Conservation (phyloP, 1,139 yeast genomes). For the Candida gigantensis region DNA sequence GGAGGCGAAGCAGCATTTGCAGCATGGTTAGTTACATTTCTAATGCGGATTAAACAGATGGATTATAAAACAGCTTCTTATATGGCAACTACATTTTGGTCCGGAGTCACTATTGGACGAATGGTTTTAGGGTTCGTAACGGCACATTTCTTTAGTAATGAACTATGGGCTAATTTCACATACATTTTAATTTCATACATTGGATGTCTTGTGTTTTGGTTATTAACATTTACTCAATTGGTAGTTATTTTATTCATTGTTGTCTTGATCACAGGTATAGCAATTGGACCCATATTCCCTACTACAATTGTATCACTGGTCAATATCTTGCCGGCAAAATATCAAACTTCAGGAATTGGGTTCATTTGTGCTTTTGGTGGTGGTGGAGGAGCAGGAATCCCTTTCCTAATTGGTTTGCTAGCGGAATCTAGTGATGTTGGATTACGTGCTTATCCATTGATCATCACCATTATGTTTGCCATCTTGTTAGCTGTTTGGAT, state of each 20-base stretch:
- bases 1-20: slow-evolving; percentile 75
- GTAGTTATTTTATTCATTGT: slow-evolving; percentile 25
- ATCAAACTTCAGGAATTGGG: slow-evolving; percentile 72
- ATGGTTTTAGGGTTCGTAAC: slow-evolving; percentile 61
- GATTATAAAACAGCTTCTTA: slow-evolving; percentile 53
- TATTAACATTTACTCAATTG: slow-evolving; percentile 22
- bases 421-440: slow-evolving; percentile 41
- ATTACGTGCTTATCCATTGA: slow-evolving; percentile 34
- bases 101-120: slow-evolving; percentile 65
- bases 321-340: slow-evolving; percentile 58
- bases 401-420: slow-evolving; percentile 59
- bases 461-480: slow-evolving; percentile 28
- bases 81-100: slow-evolving; percentile 66
- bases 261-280: slow-evolving; percentile 61
- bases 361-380: slow-evolving; percentile 74
- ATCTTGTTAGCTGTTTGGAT: slow-evolving; percentile 32
- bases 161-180: slow-evolving; percentile 42
- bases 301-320: slow-evolving; percentile 69
- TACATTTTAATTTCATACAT: slow-evolving; percentile 30
- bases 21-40: slow-evolving; percentile 63
- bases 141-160: slow-evolving; percentile 46
- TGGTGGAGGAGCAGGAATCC: slow-evolving; percentile 74
- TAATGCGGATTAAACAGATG: slow-evolving; percentile 49
- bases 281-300: slow-evolving; percentile 82
- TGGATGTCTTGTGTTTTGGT: slow-evolving; percentile 35